These are phyloP conservation scores for Jackrogersella minutella DNA, from an alignment of 495 filamentous ascomycete genomes.

Conservation along the genomic window DNA sequence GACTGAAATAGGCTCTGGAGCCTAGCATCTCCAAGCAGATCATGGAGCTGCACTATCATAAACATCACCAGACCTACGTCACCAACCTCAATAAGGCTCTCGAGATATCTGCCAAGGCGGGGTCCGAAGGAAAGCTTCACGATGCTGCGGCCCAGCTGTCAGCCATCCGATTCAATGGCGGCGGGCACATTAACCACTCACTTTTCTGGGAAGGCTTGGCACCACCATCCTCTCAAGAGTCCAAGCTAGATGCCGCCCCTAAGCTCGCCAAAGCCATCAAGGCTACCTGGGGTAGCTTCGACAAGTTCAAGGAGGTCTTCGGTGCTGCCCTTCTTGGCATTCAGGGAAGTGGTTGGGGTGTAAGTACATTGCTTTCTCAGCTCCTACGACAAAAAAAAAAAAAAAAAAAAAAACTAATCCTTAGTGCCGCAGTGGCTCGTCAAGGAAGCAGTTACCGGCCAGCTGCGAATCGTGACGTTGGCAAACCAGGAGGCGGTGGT, in stretches of 20 bases:
- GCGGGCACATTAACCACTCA: constrained; percentile 90
- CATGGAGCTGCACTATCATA: constrained; percentile 86
- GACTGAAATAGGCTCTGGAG: constrained; percentile 70
- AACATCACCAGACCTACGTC: constrained; percentile 78
- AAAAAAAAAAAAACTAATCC: constrained; percentile 23
- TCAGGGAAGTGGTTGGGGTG: constrained; percentile 73
- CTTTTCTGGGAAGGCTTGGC: constrained; percentile 95
- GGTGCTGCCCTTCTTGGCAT: constrained; percentile 69
- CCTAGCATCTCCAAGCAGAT: constrained; percentile 90
- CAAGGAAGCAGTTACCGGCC: constrained; percentile 78
- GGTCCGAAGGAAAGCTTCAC: constrained; percentile 61
- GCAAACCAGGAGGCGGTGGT: constrained; percentile 95
- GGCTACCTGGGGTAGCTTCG: constrained; percentile 69
- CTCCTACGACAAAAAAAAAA: not conserved
- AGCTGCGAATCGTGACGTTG: constrained; percentile 77
- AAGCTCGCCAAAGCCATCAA: constrained; percentile 70
- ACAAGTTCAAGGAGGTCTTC: constrained; percentile 78
- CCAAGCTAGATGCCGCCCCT: constrained; percentile 65
- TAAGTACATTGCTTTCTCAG: constrained; percentile 14
- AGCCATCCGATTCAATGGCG: constrained; percentile 90
- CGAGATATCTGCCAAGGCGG: constrained; percentile 61
- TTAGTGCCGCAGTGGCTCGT: constrained; percentile 70
- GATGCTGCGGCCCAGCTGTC: constrained; percentile 69
- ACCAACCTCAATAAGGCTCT: constrained; percentile 71
- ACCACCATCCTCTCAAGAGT: constrained; percentile 58